Percentiles rank a stretch among this genome's conserved stretches.
Conservation (phyloP, 768 basidiomycete species). For the Boletus vermiculosoides region DNA sequence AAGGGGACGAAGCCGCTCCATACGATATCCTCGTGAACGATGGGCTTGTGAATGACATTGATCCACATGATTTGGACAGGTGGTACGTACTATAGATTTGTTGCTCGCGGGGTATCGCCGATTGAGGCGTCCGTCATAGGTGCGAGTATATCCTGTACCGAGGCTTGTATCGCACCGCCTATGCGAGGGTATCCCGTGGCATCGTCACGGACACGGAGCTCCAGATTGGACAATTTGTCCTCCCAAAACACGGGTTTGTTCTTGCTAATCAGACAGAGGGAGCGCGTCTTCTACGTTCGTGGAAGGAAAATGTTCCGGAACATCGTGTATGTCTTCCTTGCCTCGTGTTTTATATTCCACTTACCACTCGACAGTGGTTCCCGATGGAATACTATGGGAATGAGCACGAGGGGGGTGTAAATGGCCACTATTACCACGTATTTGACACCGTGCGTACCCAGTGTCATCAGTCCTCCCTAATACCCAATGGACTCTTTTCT, state of each 20-base stretch:
- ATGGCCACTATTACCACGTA: slow-evolving; percentile 77
- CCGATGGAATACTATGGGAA: slow-evolving; percentile 67
- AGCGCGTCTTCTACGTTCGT: slow-evolving; percentile 65
- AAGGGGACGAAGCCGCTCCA: slow-evolving; percentile 53
- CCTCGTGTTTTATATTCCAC: background rate
- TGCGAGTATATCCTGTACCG: slow-evolving; percentile 92
- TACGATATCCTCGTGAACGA: slow-evolving; percentile 77
- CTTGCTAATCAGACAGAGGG: slow-evolving; percentile 58
- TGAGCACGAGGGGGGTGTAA: slow-evolving; percentile 51
- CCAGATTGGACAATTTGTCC: slow-evolving; percentile 81
- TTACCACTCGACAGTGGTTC: slow-evolving; percentile 58
- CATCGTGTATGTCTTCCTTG: slow-evolving; percentile 50
- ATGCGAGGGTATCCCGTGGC: slow-evolving; percentile 78
- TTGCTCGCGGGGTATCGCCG: background rate
- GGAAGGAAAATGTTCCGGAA: slow-evolving; percentile 64
- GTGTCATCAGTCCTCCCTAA: background rate
- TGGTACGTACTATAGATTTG: slow-evolving; percentile 51
- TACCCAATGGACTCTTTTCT: slow-evolving; percentile 1
- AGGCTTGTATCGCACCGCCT: slow-evolving; percentile 75
- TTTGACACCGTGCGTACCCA: slow-evolving; percentile 57
- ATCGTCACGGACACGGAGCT: slow-evolving; percentile 89
- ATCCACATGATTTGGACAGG: slow-evolving; percentile 65
- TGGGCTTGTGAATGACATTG: slow-evolving; percentile 77
- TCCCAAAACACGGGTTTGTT: slow-evolving; percentile 56
- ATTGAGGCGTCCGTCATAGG: slow-evolving; percentile 39